Evolutionary conservation across 306 rosid genomes (phyloP), one percentile per base, ranked within the genome.

Genomic region (Trifolium subterraneum): DNA sequence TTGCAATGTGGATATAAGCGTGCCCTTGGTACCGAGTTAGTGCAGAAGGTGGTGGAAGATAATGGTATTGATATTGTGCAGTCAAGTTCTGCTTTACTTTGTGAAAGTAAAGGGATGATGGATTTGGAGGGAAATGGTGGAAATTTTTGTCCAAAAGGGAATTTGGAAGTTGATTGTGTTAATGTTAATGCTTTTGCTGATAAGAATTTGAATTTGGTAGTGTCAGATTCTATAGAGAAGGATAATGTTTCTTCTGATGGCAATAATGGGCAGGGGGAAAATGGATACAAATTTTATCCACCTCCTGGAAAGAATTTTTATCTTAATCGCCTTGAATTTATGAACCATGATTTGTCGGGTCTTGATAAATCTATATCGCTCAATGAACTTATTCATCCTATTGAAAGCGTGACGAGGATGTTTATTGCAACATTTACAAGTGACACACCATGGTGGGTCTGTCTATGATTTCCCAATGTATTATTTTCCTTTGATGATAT

Each of bases 391-490:
- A 88, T 91, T 72, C 61, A 81, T 79, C 97, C 97, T 33, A 85
- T 91, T 42, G 87, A 87, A 55, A 88, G 86, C 61, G 59, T 88
- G 80, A 76, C 86, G 6, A 76, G 85, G 78, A 82, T 91, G 70
- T 91, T 91, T 31, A 86, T 91, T 74, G 93, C 97, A 60, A 88
- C 97, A 6, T 88, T 91, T 68, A 91, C 97, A 44, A 85, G 89
- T 70, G 97, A 91, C 61, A 85, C 88, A 65, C 81, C 75, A 74
- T 91, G 97, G 97, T 90, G 79, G n/a, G 82, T 9, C 60, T 62
- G 48, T 81, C 75, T 50, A 54, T 41, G 66, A 33, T 65, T 52
- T 70, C 66, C 41, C 51, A 54, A 35, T 68, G 68, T 77, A 69
- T 67, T 60, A 16, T 47, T 82, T 80, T 64, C 66, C 74, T 78